Percentiles rank a stretch among this genome's conserved stretches.
Conservation (phyloP, 768 basidiomycete species). For the Omphalotus guepiniiformis region DNA sequence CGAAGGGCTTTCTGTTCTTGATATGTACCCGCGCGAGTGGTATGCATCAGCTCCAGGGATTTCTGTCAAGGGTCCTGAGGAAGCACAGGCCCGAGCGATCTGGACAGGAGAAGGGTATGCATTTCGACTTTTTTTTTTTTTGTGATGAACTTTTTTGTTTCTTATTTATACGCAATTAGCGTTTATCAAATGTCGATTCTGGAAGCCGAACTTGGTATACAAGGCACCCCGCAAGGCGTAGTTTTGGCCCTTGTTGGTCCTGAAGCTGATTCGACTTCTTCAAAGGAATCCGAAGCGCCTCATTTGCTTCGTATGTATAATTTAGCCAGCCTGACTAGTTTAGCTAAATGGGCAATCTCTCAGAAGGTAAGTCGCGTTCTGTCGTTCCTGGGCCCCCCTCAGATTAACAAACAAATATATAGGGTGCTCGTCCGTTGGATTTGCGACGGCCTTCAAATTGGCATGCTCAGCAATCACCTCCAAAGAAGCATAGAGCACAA, state of each 20-base stretch:
- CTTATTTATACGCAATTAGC: slow-evolving; percentile 29
- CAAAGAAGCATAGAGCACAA: slow-evolving; percentile 47
- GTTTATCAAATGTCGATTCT: slow-evolving; percentile 76
- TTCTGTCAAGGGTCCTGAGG: slow-evolving; percentile 58
- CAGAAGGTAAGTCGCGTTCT: slow-evolving; percentile 47
- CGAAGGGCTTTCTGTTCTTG: slow-evolving; percentile 74
- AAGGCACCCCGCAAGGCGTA: slow-evolving; percentile 61
- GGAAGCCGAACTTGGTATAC: slow-evolving; percentile 56
- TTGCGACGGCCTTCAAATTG: slow-evolving; percentile 47
- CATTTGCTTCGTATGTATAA: slow-evolving; percentile 79
- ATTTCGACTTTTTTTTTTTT: neutral
- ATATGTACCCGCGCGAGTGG: slow-evolving; percentile 79
- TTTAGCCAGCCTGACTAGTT: slow-evolving; percentile 64
- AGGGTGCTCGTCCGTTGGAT: slow-evolving; percentile 63
- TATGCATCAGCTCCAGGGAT: slow-evolving; percentile 40
- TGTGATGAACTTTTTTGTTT: slow-evolving; percentile 1
- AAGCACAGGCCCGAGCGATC: slow-evolving; percentile 61
- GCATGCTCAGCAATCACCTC: slow-evolving; percentile 43
- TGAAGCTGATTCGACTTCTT: slow-evolving; percentile 34
- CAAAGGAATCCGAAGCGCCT: slow-evolving; percentile 51
- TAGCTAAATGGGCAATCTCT: slow-evolving; percentile 70
- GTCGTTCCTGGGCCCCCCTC: neutral
- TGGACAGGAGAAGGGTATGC: slow-evolving; percentile 78
- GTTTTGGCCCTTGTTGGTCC: slow-evolving; percentile 73
- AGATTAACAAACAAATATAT: slow-evolving; percentile 10